These are phyloP conservation scores for Penicillium ucsense DNA, from an alignment of 495 filamentous ascomycete genomes.

Conservation along the genomic window DNA sequence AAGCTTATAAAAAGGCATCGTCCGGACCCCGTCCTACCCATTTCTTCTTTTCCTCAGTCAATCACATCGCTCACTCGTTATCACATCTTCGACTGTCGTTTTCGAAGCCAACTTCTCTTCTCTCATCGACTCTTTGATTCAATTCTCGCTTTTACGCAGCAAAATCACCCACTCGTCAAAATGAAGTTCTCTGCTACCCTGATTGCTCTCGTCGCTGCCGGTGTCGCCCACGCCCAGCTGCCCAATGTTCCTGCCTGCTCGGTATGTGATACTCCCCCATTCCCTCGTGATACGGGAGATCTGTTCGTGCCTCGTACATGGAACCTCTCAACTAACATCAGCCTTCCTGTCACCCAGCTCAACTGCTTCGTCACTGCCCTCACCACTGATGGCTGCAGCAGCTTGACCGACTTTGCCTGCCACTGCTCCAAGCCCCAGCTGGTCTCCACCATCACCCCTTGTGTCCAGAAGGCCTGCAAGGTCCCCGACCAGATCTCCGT, in stretches of 20 bases:
- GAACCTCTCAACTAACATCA: background rate
- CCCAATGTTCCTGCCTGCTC: conserved; percentile 35
- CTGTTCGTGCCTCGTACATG: background rate
- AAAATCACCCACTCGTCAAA: conserved; percentile 9
- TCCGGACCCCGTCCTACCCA: conserved; percentile 2
- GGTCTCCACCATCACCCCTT: conserved; percentile 31
- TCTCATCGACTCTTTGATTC: background rate
- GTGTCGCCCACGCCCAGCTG: conserved; percentile 31
- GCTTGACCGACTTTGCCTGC: conserved; percentile 39
- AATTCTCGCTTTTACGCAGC: background rate
- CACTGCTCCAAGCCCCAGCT: conserved; percentile 40
- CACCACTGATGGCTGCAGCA: conserved; percentile 31
- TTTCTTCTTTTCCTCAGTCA: conserved; percentile 1
- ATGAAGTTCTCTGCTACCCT: conserved; percentile 33
- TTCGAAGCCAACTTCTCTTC: conserved; percentile 4
- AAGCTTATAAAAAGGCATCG: conserved; percentile 18
- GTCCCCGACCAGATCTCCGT: conserved; percentile 27
- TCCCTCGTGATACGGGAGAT: background rate
- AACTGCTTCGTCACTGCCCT: conserved; percentile 35
- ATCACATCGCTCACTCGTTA: conserved; percentile 15
- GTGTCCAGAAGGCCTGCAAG: conserved; percentile 33
- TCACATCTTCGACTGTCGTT: conserved; percentile 17
- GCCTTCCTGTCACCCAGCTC: conserved; percentile 15
- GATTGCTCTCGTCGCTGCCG: conserved; percentile 26
- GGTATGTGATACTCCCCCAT: conserved; percentile 15